Evolutionary conservation across 192 early-diverging fungal species (phyloP).

Genomic region (Lunasporangiospora selenospora): DNA sequence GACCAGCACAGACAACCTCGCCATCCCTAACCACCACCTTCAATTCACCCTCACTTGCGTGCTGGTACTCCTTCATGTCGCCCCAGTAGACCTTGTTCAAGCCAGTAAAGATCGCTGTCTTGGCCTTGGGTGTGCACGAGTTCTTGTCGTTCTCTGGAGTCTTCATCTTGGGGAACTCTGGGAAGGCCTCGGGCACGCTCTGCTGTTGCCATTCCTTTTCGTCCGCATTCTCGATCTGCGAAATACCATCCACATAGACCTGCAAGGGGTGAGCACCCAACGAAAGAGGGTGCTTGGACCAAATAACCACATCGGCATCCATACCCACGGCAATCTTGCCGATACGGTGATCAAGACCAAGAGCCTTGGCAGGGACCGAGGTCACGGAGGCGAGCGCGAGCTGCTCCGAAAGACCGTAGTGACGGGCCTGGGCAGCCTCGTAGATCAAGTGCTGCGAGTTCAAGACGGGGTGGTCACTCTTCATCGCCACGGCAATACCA

Average conservation of each 20-base stretch:
- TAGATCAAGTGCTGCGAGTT: slow-evolving; percentile 78
- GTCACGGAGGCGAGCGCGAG: slow-evolving; percentile 71
- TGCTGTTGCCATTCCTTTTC: slow-evolving; percentile 15
- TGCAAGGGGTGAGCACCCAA: slow-evolving; percentile 76
- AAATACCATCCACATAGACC: slow-evolving; percentile 77
- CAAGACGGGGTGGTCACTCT: slow-evolving; percentile 80
- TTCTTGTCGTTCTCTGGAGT: slow-evolving; percentile 40
- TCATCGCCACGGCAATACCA: slow-evolving; percentile 77
- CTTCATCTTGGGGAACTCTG: slow-evolving; percentile 16
- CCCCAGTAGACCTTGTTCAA: slow-evolving; percentile 51
- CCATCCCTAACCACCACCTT: slow-evolving; percentile 63
- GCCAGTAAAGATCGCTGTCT: slow-evolving; percentile 33
- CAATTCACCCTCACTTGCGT: slow-evolving; percentile 41
- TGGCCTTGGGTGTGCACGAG: slow-evolving; percentile 8
- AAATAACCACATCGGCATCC: slow-evolving; percentile 85
- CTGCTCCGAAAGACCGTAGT: slow-evolving; percentile 72
- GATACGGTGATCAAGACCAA: slow-evolving; percentile 73
- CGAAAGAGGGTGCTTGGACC: slow-evolving; percentile 72
- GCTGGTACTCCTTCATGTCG: slow-evolving; percentile 24
- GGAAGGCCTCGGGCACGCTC: slow-evolving; percentile 19
- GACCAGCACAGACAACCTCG: slow-evolving; percentile 57
- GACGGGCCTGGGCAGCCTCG: slow-evolving; percentile 76
- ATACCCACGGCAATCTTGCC: slow-evolving; percentile 69
- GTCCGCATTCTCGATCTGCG: slow-evolving; percentile 56
- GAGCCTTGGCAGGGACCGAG: slow-evolving; percentile 69